Base-by-base conservation (phyloP, 345 rosid species). In the Streptanthus diversifolius region DNA sequence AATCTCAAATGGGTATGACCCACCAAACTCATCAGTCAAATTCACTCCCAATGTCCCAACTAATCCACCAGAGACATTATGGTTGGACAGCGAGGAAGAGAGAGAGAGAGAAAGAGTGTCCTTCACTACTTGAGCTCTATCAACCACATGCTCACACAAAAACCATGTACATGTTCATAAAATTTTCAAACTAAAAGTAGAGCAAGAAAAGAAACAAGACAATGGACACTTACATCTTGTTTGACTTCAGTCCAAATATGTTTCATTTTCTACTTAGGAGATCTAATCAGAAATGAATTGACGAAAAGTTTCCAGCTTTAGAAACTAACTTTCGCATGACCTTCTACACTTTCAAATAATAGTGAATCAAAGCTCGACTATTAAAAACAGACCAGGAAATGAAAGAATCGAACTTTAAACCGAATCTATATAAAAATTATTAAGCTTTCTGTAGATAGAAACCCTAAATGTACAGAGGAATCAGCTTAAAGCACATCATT, bases 21-120 rank as follows among this genome's bases (percentile, higher is more conserved):
- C 75, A 76, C 80, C 71, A 47, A 64, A 56, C 72, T 63, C 80
- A 56, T 70, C 71, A 63, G 54, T 47, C 71, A 66, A 55, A 61
- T 70, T 76, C 76, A 63, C 33, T 55, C 36, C 29, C 30, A 69
- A 13, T 40, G 59, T 63, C 71, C 66, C 71, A 70, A 76, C 75
- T 63, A 69, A 75, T 49, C 66, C 60, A 45, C 66, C 71, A 70
- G 37, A 70, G 29, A 40, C 71, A 54, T 76, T 63, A 25, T 70
- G 80, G 60, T 70, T 61, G 66, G 63, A 39, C 47, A 51, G 45
- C 21, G 1, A 51, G 30, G 18, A 17, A 55, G 57, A 64, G 47
- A 54, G 48, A 41, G 52, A 41, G 76, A 41, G 47, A 43, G 63
- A 44, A 58, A 11, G 47, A 11, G 21, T 21, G 45, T 53, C 35